These are phyloP conservation scores for Claviceps cyperi DNA, from an alignment of 2,329 filamentous ascomycete genomes.

Conservation along the genomic window DNA sequence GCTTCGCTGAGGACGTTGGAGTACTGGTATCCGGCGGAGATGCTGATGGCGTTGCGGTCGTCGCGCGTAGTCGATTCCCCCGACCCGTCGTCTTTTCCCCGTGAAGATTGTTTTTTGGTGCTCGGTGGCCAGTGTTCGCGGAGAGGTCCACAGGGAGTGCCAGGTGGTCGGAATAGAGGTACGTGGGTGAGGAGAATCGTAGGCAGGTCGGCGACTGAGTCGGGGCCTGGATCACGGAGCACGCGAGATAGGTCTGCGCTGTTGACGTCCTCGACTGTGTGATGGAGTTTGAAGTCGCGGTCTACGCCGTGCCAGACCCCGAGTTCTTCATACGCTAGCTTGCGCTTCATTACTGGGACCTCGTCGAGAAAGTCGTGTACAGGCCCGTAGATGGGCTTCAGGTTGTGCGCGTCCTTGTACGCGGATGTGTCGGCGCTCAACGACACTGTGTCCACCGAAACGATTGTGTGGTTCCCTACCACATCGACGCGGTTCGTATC, in stretches of 20 bases:
- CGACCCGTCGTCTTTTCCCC: conserved; percentile 25
- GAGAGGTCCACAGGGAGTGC: conserved; percentile 74
- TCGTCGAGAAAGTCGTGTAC: conserved; percentile 60
- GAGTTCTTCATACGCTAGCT: conserved; percentile 55
- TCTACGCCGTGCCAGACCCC: conserved; percentile 46
- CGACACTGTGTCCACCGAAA: conserved; percentile 80
- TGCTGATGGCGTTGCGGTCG: conserved; percentile 60
- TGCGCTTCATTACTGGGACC: conserved; percentile 49
- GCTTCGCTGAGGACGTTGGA: conserved; percentile 77
- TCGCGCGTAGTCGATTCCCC: conserved; percentile 10
- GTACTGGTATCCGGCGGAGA: conserved; percentile 80
- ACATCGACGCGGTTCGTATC: conserved; percentile 84
- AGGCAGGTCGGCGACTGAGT: conserved; percentile 50
- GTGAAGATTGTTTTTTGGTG: conserved; percentile 9
- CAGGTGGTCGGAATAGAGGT: conserved; percentile 67
- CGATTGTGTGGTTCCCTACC: conserved; percentile 87
- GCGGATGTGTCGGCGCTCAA: conserved; percentile 55
- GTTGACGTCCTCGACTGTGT: conserved; percentile 44
- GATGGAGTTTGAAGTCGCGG: conserved; percentile 39
- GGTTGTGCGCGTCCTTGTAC: conserved; percentile 34
- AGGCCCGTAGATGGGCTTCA: conserved; percentile 57
- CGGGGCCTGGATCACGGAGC: conserved; percentile 25
- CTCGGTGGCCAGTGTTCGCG: conserved; percentile 73
- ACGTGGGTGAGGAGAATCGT: conserved; percentile 85
- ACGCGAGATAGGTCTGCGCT: conserved; percentile 22